phyloP scores from a whole-genome alignment of 176 grass and related monocot genomes.

The Eragrostis curvula region DNA sequence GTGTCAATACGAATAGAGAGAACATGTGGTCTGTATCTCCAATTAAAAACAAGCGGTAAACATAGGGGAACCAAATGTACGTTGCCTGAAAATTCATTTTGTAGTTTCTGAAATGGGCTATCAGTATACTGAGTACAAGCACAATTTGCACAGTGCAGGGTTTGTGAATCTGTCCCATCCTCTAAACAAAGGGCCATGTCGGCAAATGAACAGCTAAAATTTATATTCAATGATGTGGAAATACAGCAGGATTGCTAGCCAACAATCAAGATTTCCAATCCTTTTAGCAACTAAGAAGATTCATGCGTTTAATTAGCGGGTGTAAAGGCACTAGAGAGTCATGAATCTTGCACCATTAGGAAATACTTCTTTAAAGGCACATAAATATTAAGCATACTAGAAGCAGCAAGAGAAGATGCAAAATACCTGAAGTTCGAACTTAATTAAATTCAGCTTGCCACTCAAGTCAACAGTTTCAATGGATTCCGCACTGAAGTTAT shows the following conservation, averaged over 20 bases:
- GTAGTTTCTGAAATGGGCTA: not conserved
- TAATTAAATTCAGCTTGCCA: slow-evolving; percentile 52
- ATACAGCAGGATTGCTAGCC: not conserved
- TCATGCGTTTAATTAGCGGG: not conserved
- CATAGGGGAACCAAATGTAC: not conserved
- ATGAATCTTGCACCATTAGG: not conserved
- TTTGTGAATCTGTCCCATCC: not conserved
- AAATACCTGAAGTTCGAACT: slow-evolving; percentile 90
- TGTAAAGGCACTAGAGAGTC: not conserved
- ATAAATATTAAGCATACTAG: not conserved
- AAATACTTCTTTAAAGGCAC: slow-evolving; percentile 16
- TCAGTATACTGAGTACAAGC: not conserved
- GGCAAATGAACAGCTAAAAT: not conserved
- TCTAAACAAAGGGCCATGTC: not conserved
- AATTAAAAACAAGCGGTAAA: not conserved
- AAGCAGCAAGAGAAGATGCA: slow-evolving; percentile 20
- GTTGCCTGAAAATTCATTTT: not conserved
- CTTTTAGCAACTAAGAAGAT: slow-evolving; percentile 10
- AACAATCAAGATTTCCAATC: not conserved
- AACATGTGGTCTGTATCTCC: not conserved
- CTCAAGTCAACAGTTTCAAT: slow-evolving; percentile 58
- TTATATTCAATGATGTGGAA: not conserved
- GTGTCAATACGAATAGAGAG: not conserved
- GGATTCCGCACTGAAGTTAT: slow-evolving; percentile 54
- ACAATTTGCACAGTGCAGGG: not conserved